Percentiles rank a stretch among this genome's conserved stretches.
These are phyloP conservation scores for Nakaseomyces kungkrabaensis DNA, from an alignment of 1,139 yeast genomes.

Conservation along the genomic window DNA sequence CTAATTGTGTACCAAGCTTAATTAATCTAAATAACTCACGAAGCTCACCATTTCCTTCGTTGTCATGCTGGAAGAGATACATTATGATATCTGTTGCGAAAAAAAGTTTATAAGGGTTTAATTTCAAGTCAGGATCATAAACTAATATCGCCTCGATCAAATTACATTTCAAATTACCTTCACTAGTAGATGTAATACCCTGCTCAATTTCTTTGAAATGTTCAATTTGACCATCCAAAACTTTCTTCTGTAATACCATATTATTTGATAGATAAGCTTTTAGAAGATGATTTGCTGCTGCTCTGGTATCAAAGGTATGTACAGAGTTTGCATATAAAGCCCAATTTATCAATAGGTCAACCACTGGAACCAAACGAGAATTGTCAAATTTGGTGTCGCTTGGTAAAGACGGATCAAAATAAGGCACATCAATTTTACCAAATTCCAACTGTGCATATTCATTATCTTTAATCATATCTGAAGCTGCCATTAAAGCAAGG, in stretches of 20 bases:
- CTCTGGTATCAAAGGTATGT: conserved; percentile 71
- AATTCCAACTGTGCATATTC: conserved; percentile 56
- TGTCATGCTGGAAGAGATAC: conserved; percentile 47
- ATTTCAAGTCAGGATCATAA: conserved; percentile 62
- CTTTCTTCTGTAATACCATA: conserved; percentile 47
- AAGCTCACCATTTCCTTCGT: conserved; percentile 25
- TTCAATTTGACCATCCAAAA: conserved; percentile 55
- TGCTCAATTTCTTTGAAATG: conserved; percentile 1
- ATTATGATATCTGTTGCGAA: conserved; percentile 65
- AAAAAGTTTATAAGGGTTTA: conserved; percentile 86
- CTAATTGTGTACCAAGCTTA: conserved; percentile 54
- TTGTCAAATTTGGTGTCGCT: conserved; percentile 18
- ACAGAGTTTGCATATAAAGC: conserved; percentile 67
- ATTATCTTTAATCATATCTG: conserved; percentile 64
- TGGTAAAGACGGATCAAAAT: conserved; percentile 73
- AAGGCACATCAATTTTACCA: conserved; percentile 82
- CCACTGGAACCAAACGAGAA: conserved; percentile 43
- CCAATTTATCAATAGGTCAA: conserved; percentile 75
- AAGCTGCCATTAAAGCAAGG: conserved; percentile 60
- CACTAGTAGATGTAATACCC: not conserved
- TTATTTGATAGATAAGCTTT: conserved; percentile 63
- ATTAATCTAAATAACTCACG: conserved; percentile 42
- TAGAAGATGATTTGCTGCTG: conserved; percentile 57
- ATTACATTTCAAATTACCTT: conserved; percentile 30
- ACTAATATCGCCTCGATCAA: conserved; percentile 62